Evolutionary conservation across 208 protist genomes (phyloP).

Genomic region (Leishmania braziliensis): DNA sequence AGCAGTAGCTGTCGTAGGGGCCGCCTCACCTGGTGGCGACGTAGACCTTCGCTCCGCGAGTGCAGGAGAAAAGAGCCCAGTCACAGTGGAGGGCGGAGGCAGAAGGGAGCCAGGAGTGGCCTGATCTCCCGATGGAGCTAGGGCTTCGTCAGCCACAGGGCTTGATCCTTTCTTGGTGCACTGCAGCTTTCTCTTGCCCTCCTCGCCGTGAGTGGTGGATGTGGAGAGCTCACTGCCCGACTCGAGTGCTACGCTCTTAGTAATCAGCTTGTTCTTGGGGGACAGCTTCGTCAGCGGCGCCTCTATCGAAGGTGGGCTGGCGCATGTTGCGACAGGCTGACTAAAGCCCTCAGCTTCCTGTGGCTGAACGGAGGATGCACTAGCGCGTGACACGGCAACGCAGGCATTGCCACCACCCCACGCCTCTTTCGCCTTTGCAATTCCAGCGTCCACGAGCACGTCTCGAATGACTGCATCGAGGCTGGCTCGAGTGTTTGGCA

Average conservation of each 20-base stretch:
- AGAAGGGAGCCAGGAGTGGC: neutral
- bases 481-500: conserved; percentile 31
- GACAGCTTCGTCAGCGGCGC: conserved; percentile 13
- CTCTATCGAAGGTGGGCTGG: conserved; percentile 16
- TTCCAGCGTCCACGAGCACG: conserved; percentile 34
- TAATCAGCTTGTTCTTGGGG: conserved; percentile 23
- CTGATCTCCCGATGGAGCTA: neutral
- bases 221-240: neutral
- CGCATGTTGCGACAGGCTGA: neutral
- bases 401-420: conserved; percentile 19
- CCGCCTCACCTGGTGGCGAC: neutral
- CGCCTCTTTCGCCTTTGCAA: conserved; percentile 33
- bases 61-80: neutral
- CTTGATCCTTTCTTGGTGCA: neutral
- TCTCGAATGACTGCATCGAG: conserved; percentile 51
- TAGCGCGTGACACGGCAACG: neutral
- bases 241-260: conserved; percentile 5
- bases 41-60: neutral
- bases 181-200: neutral
- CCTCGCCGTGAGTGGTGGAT: neutral
- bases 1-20: neutral
- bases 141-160: neutral
- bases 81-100: neutral
- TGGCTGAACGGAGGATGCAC: neutral
- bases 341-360: neutral